phyloP scores from a whole-genome alignment of 1,284 basidiomycete genomes.

The Fomitopsis betulina region DNA sequence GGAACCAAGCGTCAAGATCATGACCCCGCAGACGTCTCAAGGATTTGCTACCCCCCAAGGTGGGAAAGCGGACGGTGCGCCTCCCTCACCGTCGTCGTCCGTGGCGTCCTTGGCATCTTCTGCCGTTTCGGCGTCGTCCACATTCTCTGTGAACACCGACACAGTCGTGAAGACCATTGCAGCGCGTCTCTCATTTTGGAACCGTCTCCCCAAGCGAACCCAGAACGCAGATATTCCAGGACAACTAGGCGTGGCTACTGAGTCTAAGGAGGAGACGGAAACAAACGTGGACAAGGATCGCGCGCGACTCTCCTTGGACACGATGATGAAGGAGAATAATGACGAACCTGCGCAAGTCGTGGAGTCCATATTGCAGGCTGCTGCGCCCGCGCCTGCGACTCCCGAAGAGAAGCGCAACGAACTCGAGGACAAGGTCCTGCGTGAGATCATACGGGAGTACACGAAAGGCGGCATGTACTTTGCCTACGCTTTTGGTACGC shows the following conservation, averaged over 20 bases:
- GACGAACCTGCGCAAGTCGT: slow-evolving; percentile 48
- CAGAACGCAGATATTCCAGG: slow-evolving; percentile 9
- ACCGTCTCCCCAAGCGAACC: slow-evolving; percentile 41
- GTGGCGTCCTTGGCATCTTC: slow-evolving; percentile 36
- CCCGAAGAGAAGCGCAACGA: slow-evolving; percentile 64
- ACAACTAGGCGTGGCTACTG: slow-evolving; percentile 1
- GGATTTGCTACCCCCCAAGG: slow-evolving; percentile 19
- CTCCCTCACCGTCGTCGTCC: slow-evolving; percentile 40
- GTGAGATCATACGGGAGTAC: slow-evolving; percentile 66
- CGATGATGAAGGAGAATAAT: slow-evolving; percentile 43
- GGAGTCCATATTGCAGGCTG: slow-evolving; percentile 48
- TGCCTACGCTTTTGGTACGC: slow-evolving; percentile 68
- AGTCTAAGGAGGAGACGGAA: slow-evolving; percentile 11
- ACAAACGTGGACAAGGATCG: slow-evolving; percentile 22
- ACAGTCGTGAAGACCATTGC: slow-evolving; percentile 60
- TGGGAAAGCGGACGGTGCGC: slow-evolving; percentile 14
- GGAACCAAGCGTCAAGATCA: slow-evolving; percentile 36
- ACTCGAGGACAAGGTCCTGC: slow-evolving; percentile 73
- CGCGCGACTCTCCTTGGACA: slow-evolving; percentile 42
- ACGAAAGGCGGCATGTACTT: slow-evolving; percentile 80
- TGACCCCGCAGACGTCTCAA: slow-evolving; percentile 29
- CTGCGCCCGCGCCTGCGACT: slow-evolving; percentile 54
- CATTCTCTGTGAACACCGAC: slow-evolving; percentile 40
- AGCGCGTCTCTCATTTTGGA: slow-evolving; percentile 71
- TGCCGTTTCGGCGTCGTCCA: slow-evolving; percentile 48